Conservation (phyloP, 1,284 basidiomycete species). For the Xanthoconium separans region DNA sequence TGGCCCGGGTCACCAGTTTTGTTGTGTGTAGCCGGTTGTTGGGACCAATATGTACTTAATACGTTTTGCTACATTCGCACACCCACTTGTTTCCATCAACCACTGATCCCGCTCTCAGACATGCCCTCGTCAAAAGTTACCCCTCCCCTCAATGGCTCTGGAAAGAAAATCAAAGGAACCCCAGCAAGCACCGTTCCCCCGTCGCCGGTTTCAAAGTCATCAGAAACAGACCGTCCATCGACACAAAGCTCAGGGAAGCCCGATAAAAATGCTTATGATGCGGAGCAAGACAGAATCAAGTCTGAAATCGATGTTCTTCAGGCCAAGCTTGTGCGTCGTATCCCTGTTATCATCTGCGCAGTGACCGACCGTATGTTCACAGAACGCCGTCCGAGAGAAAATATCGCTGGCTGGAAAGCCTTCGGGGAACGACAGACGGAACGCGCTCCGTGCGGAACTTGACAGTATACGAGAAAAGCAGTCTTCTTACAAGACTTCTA, state of each 20-base stretch:
- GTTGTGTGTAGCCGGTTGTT: not conserved
- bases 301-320: conserved; percentile 82
- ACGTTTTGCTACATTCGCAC: conserved; percentile 7
- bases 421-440: conserved; percentile 71
- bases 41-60: not conserved
- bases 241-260: conserved; percentile 56
- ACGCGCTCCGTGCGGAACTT: conserved; percentile 78
- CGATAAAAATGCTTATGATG: conserved; percentile 79
- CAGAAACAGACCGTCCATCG: conserved; percentile 42
- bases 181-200: conserved; percentile 46
- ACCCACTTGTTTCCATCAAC: conserved; percentile 6
- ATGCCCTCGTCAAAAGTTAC: conserved; percentile 60
- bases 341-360: not conserved
- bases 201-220: conserved; percentile 44
- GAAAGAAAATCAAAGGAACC: conserved; percentile 36
- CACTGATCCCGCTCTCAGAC: conserved; percentile 1
- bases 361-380: conserved; percentile 10
- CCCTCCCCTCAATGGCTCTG: conserved; percentile 44
- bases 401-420: conserved; percentile 64
- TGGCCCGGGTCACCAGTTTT: not conserved
- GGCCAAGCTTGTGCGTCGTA: conserved; percentile 67
- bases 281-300: conserved; percentile 82
- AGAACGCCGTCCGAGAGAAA: conserved; percentile 82
- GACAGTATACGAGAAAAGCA: conserved; percentile 81
- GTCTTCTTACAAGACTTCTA: conserved; percentile 73